These are phyloP conservation scores for Pleoardoris graminearum DNA, from an alignment of 2,329 filamentous ascomycete species.

Conservation along the genomic window DNA sequence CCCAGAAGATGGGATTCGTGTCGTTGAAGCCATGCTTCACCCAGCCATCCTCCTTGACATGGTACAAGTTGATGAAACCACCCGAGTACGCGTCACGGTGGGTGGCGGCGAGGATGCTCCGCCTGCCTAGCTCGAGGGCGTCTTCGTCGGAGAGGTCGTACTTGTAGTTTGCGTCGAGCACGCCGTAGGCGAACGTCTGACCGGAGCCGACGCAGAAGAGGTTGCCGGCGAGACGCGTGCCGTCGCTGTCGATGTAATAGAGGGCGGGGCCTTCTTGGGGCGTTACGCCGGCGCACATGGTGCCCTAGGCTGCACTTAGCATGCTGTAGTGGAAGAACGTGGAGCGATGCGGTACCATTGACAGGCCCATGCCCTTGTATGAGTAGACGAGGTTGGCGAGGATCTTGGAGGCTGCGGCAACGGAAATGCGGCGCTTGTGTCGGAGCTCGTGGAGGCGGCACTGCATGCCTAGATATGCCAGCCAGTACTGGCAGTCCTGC, in stretches of 20 bases:
- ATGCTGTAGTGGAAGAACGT: background rate
- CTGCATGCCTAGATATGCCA: slow-evolving; percentile 98
- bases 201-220: slow-evolving; percentile 97
- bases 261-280: slow-evolving; percentile 93
- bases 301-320: slow-evolving; percentile 59
- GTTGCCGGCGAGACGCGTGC: slow-evolving; percentile 88
- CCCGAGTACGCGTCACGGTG: slow-evolving; percentile 98
- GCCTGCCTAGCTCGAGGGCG: slow-evolving; percentile 84
- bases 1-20: slow-evolving; percentile 99
- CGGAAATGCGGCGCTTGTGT: slow-evolving; percentile 97
- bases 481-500: slow-evolving; percentile 98
- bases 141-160: slow-evolving; percentile 88
- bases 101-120: slow-evolving; percentile 93
- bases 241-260: slow-evolving; percentile 99
- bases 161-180: slow-evolving; percentile 91
- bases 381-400: slow-evolving; percentile 97
- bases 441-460: slow-evolving; percentile 98
- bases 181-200: slow-evolving; percentile 98
- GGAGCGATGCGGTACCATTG: slow-evolving; percentile 63
- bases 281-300: slow-evolving; percentile 97
- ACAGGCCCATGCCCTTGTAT: slow-evolving; percentile 98
- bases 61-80: slow-evolving; percentile 98
- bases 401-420: slow-evolving; percentile 96
- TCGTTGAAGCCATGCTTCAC: slow-evolving; percentile 98
- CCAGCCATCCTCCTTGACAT: slow-evolving; percentile 99